phyloP scores from a whole-genome alignment of 345 rosid genomes.

The Lumnitzera racemosa region DNA sequence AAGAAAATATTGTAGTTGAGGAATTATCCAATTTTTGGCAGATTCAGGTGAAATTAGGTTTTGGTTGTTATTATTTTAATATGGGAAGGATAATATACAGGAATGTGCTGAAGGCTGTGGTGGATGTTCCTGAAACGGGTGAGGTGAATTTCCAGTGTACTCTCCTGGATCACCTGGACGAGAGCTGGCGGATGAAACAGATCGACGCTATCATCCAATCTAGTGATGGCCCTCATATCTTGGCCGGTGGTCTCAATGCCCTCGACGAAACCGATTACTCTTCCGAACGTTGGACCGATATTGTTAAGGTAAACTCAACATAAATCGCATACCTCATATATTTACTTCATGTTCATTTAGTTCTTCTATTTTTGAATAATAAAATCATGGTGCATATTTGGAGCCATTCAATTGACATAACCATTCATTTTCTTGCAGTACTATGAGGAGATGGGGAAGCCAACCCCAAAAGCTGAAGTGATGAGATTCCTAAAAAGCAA shows the following conservation, averaged over 20 bases:
- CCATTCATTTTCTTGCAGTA: slow-evolving; percentile 31
- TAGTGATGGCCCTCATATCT: slow-evolving; percentile 54
- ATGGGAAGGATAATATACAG: slow-evolving; percentile 15
- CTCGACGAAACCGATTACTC: slow-evolving; percentile 82
- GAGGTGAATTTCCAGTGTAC: slow-evolving; percentile 89
- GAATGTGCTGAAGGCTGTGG: slow-evolving; percentile 78
- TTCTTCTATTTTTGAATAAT: too few species aligned
- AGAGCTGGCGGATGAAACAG: slow-evolving; percentile 93
- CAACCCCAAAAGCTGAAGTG: slow-evolving; percentile 75
- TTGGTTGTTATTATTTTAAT: too few species aligned
- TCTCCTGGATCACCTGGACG: slow-evolving; percentile 85
- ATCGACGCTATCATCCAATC: slow-evolving; percentile 63
- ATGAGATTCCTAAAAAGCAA: slow-evolving; percentile 73
- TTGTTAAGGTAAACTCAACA: slow-evolving; percentile 47
- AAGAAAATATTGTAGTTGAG: too few species aligned
- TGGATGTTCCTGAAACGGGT: slow-evolving; percentile 69
- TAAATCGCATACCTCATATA: too few species aligned
- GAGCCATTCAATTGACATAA: background rate
- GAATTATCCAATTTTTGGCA: too few species aligned
- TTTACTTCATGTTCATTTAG: too few species aligned
- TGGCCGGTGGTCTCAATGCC: slow-evolving; percentile 84
- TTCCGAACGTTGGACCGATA: slow-evolving; percentile 74
- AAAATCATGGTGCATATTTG: too few species aligned
- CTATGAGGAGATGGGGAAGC: slow-evolving; percentile 95
- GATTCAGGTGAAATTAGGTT: too few species aligned